Percentiles rank a stretch among this genome's conserved stretches.
These are phyloP conservation scores for Gossypium turneri DNA, from an alignment of 345 rosid genomes.

Conservation along the genomic window DNA sequence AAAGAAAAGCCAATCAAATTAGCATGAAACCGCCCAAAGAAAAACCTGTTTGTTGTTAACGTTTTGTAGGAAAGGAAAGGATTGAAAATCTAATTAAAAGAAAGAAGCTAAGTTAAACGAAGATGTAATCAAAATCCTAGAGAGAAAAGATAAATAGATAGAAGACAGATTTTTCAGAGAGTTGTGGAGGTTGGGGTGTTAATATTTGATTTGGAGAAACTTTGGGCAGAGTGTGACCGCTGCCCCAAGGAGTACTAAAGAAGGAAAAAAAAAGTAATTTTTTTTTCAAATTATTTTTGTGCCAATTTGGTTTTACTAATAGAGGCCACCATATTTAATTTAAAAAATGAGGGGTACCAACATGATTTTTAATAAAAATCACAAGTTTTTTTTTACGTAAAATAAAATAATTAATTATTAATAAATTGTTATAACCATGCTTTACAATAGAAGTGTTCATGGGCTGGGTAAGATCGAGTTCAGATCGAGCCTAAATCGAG, in stretches of 20 bases:
- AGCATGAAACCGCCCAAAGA: neutral
- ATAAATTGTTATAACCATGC: too few relatives aligned
- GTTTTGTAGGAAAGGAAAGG: neutral
- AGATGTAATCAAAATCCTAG: neutral
- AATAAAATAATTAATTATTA: too few relatives aligned
- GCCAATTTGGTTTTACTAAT: neutral
- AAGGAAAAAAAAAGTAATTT: neutral
- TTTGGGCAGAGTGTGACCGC: neutral
- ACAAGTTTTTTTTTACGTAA: too few relatives aligned
- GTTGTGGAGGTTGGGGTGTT: neutral
- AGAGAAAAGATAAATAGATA: neutral
- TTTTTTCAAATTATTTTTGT: neutral
- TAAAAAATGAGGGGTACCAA: too few relatives aligned
- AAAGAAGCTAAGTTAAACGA: neutral
- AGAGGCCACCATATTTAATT: too few relatives aligned
- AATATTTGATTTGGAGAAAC: neutral
- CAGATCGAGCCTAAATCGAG: accelerated
- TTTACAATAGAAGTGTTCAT: too few relatives aligned
- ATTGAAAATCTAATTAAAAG: neutral
- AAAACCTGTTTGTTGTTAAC: neutral
- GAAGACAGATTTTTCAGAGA: neutral
- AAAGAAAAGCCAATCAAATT: conserved; percentile 8
- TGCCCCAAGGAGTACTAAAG: neutral
- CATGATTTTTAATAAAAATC: too few relatives aligned
- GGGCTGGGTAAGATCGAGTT: too few relatives aligned